phyloP scores from a whole-genome alignment of 257 asterid genomes.

The Nemophila menziesii region DNA sequence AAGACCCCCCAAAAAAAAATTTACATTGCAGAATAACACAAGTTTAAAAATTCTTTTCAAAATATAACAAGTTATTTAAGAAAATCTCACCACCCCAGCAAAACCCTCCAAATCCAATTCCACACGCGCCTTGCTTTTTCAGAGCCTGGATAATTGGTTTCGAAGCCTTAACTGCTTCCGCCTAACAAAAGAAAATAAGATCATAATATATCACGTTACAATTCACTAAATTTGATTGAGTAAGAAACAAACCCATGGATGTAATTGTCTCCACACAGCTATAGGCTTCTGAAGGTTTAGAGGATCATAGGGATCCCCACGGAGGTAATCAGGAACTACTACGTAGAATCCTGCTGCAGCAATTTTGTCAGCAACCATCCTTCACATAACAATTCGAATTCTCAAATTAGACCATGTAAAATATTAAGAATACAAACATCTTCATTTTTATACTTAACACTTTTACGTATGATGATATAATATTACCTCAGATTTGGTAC shows the following conservation, averaged over 20 bases:
- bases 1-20: background rate
- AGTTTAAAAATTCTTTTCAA: background rate
- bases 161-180: conserved; percentile 38
- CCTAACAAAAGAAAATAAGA: conserved; percentile 19
- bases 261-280: background rate
- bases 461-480: background rate
- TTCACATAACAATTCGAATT: conserved; percentile 9
- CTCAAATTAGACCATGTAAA: background rate
- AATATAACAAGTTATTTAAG: too few relatives aligned
- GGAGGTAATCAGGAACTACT: conserved; percentile 57
- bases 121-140: conserved; percentile 30
- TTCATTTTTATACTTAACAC: background rate
- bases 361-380: conserved; percentile 57
- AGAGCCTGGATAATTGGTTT: conserved; percentile 32
- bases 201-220: background rate
- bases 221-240: background rate
- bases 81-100: conserved; percentile 47
- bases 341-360: conserved; percentile 52
- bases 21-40: background rate
- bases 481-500: conserved; percentile 30
- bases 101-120: conserved; percentile 50
- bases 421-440: background rate
- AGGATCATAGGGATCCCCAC: conserved; percentile 40
- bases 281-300: background rate
- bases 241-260: conserved; percentile 22